Base-by-base conservation (phyloP, 1,284 basidiomycete genomes). In the Marasmius fiardii region DNA sequence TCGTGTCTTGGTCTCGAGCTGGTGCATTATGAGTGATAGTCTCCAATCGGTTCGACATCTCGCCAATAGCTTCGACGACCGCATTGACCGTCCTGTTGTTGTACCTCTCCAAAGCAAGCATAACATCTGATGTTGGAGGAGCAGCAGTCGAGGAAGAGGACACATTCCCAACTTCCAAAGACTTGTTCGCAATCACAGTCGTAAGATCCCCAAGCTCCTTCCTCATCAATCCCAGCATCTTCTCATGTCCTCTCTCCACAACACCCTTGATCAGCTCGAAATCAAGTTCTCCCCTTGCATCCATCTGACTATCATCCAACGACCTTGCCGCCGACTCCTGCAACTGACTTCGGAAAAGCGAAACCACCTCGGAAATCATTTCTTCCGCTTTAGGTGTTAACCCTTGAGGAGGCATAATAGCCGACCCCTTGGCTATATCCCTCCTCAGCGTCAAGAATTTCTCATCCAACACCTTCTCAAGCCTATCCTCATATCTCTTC, bases 211-310 rank as follows among this genome's bases (percentile, higher is more conserved):
- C 73, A 26, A 89, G 68, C 62, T 90, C 86, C 11, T 71, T 74
- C 63, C 82, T 81, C 52, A 92, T 68, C n/a, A 79, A 62, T 2
- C 74, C 70, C 2, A 84, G 71, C 12, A 83, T 71, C 59, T 87
- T 83, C 33, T 80, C 74, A 43, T 90, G 85, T 14, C 83, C 81
- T 63, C 86, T 79, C 61, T 89, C 82, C 33, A 92, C 75, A 31
- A 85, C 75, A 58, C 83, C 84, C 64, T 80, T 86, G 63, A 92
- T 78, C 58, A 90, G 71, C 66, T 90, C 85, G 63, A 90, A 82
- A 70, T 92, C 89, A 24, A 90, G 71, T 60, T 91, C 89, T 26
- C 86, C 88, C 21, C 82, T 80, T 26, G 85, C 88, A 65, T 90
- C 86, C 71, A 81, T 73, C 62, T 81, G 81, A 58, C 78, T 81